Conservation (phyloP, 1,284 basidiomycete genomes). For the Pyrrhoderma lamaoense region DNA sequence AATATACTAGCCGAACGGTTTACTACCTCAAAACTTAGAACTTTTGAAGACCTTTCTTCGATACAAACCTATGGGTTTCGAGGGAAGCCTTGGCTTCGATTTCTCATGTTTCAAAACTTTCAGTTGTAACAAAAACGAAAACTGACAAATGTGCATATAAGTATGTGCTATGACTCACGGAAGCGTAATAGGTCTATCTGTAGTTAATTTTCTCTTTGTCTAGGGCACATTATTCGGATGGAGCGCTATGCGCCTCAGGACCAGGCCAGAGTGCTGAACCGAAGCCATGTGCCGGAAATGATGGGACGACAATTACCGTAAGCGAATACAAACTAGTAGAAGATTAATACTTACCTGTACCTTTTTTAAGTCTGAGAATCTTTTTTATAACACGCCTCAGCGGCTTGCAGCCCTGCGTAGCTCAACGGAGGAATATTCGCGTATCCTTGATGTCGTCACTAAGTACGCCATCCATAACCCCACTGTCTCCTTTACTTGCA, state of each 20-base stretch:
- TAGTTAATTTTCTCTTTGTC: slow-evolving; percentile 1
- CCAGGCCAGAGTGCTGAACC: slow-evolving; percentile 67
- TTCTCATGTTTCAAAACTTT: slow-evolving; percentile 87
- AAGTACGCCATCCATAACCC: slow-evolving; percentile 94
- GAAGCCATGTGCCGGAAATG: slow-evolving; percentile 87
- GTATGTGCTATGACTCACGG: slow-evolving; percentile 39
- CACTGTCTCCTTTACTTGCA: slow-evolving; percentile 82
- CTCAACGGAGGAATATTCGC: slow-evolving; percentile 86
- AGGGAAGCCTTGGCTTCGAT: slow-evolving; percentile 97
- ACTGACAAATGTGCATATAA: slow-evolving; percentile 82
- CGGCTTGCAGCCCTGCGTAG: slow-evolving; percentile 83
- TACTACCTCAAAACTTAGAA: slow-evolving; percentile 89
- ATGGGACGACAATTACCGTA: slow-evolving; percentile 87
- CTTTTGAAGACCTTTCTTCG: slow-evolving; percentile 81
- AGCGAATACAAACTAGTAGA: slow-evolving; percentile 44
- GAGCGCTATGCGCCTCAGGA: slow-evolving; percentile 61
- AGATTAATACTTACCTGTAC: background rate
- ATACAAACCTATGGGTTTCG: slow-evolving; percentile 95
- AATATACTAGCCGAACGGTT: slow-evolving; percentile 92
- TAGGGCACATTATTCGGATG: slow-evolving; percentile 79
- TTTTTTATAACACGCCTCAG: slow-evolving; percentile 93
- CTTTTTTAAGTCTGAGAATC: slow-evolving; percentile 73
- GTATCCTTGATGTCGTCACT: slow-evolving; percentile 89
- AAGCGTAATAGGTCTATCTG: background rate
- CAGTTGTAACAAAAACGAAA: slow-evolving; percentile 85